Evolutionary conservation across 164 flowering plant species (phyloP).

Genomic region (Stephania yunnanensis): DNA sequence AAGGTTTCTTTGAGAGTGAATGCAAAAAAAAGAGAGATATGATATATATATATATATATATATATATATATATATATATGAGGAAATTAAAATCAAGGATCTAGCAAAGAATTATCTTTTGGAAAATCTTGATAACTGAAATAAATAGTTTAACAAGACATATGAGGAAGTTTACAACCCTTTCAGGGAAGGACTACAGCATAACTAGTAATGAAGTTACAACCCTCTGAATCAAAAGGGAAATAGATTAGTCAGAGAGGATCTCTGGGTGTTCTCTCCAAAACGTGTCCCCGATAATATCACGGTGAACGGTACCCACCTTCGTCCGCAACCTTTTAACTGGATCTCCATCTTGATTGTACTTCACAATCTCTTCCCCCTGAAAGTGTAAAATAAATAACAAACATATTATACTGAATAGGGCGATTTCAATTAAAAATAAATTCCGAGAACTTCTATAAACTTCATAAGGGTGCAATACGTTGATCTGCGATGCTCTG

Average conservation of each 20-base stretch:
- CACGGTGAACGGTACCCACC: constrained; percentile 40
- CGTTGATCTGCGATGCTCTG: too few relatives aligned
- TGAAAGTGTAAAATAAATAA: background rate
- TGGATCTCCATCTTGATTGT: constrained; percentile 19
- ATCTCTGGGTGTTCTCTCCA: constrained; percentile 55
- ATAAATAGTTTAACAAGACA: too few relatives aligned
- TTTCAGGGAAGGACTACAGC: too few relatives aligned
- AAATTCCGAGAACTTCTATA: too few relatives aligned
- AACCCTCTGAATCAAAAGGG: background rate
- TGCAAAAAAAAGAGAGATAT: constrained; percentile 9
- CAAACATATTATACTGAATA: background rate
- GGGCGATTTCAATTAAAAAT: too few relatives aligned
- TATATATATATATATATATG: constrained; percentile 1
- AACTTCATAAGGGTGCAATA: too few relatives aligned
- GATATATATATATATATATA: constrained; percentile 53
- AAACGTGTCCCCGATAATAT: constrained; percentile 49
- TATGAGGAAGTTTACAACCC: background rate
- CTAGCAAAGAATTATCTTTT: constrained; percentile 23
- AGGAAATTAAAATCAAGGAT: background rate
- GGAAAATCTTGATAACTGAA: constrained; percentile 10
- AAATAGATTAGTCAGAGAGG: constrained; percentile 19
- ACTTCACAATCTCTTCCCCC: constrained; percentile 27
- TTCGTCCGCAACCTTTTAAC: constrained; percentile 21
- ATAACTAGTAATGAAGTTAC: too few relatives aligned
- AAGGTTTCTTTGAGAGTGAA: constrained; percentile 13